Percentiles rank a stretch among this genome's conserved stretches.
Conservation (phyloP, 1,284 basidiomycete species). For the Ceratobasidium sp. region DNA sequence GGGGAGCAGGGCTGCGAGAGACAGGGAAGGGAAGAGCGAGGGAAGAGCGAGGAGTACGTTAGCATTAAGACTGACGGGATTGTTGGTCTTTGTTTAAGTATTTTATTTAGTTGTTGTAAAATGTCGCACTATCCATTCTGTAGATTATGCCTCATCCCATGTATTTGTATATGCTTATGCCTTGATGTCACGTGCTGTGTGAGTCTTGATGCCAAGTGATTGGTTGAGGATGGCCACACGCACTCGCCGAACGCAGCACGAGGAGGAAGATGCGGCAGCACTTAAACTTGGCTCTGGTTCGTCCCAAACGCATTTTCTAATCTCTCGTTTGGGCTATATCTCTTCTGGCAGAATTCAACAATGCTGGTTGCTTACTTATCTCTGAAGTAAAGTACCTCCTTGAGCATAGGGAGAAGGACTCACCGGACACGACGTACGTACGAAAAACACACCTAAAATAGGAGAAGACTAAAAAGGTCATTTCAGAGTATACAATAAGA, state of each 20-base stretch:
- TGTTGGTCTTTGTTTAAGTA: too few species aligned
- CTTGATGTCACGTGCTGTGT: too few species aligned
- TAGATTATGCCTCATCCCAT: too few species aligned
- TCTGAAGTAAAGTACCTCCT: slow-evolving; percentile 91
- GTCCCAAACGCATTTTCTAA: neutral
- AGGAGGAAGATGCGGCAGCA: slow-evolving; percentile 46
- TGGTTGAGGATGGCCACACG: slow-evolving; percentile 29
- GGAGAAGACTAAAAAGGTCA: neutral
- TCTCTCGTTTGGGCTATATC: neutral
- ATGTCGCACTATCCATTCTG: too few species aligned
- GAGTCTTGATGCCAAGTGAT: neutral
- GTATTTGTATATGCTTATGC: too few species aligned
- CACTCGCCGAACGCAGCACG: slow-evolving; percentile 40
- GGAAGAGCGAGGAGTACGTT: too few species aligned
- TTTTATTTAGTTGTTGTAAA: too few species aligned
- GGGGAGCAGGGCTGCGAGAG: too few species aligned
- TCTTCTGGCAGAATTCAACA: slow-evolving; percentile 81
- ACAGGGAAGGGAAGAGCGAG: too few species aligned
- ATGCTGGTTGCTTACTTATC: slow-evolving; percentile 88
- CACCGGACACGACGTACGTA: slow-evolving; percentile 82
- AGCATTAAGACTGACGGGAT: too few species aligned
- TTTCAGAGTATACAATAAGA: slow-evolving; percentile 88
- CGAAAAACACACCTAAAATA: neutral
- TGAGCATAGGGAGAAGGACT: slow-evolving; percentile 79
- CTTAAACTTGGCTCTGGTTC: slow-evolving; percentile 46